phyloP scores from a whole-genome alignment of 1,284 basidiomycete genomes.

The Butyriboletus pseudospeciosus region DNA sequence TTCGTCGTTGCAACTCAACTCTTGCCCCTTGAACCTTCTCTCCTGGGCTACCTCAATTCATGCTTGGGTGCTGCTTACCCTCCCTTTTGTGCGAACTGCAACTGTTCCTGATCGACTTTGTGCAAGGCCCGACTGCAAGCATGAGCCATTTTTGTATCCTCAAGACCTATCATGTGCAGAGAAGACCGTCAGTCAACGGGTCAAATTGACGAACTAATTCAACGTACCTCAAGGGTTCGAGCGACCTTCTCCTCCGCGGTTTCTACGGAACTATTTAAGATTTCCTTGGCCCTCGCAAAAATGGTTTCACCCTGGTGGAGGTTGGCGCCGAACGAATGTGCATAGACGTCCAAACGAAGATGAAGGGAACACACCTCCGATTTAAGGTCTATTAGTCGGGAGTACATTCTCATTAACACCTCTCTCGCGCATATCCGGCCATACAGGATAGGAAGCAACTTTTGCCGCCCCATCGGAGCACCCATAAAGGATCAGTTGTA shows the following conservation, averaged over 20 bases:
- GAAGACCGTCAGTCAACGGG: neutral
- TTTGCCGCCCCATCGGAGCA: slow-evolving; percentile 31
- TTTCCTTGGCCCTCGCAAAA: slow-evolving; percentile 55
- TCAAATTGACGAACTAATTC: neutral
- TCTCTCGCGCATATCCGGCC: slow-evolving; percentile 82
- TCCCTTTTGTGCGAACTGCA: slow-evolving; percentile 8
- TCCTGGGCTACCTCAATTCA: slow-evolving; percentile 13
- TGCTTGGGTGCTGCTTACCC: slow-evolving; percentile 8
- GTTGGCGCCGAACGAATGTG: slow-evolving; percentile 70
- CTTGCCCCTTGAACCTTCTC: slow-evolving; percentile 15
- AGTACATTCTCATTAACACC: slow-evolving; percentile 65
- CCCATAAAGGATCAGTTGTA: slow-evolving; percentile 5
- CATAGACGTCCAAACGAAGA: neutral
- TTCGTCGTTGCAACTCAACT: slow-evolving; percentile 15
- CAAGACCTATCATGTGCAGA: slow-evolving; percentile 31
- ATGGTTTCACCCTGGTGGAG: slow-evolving; percentile 51
- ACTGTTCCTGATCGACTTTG: slow-evolving; percentile 12
- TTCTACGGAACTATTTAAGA: slow-evolving; percentile 59
- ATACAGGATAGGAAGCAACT: slow-evolving; percentile 67
- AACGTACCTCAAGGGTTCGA: slow-evolving; percentile 34
- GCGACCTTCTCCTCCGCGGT: slow-evolving; percentile 66
- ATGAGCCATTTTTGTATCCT: slow-evolving; percentile 19
- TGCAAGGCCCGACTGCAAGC: slow-evolving; percentile 20
- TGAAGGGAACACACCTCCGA: slow-evolving; percentile 5
- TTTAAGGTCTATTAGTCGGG: slow-evolving; percentile 58